Conservation (phyloP, 2,329 filamentous ascomycete genomes). For the Cytospora chrysosperma region DNA sequence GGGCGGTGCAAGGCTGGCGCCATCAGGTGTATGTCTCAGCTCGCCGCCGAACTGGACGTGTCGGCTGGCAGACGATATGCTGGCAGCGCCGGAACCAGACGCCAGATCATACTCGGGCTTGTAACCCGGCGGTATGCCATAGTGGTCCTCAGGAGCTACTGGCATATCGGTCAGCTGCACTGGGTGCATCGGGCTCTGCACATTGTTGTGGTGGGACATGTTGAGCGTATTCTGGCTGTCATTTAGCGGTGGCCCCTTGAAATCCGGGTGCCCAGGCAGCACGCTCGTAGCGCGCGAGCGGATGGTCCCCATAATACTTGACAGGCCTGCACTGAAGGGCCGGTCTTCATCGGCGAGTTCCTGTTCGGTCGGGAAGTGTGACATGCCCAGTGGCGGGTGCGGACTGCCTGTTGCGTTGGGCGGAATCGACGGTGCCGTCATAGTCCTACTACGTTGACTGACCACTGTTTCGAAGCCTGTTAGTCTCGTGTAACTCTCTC, state of each 20-base stretch:
- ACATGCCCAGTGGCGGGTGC: conserved; percentile 85
- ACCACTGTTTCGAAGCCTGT: conserved; percentile 20
- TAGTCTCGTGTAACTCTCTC: not conserved
- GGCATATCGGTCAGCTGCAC: conserved; percentile 63
- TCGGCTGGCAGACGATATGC: conserved; percentile 40
- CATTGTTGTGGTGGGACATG: conserved; percentile 31
- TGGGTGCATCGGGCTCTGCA: conserved; percentile 58
- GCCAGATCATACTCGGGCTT: conserved; percentile 46
- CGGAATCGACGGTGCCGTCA: conserved; percentile 36
- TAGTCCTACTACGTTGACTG: conserved; percentile 39
- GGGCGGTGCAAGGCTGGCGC: conserved; percentile 50
- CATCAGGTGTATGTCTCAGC: conserved; percentile 38
- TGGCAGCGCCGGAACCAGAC: conserved; percentile 44
- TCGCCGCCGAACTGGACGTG: conserved; percentile 49
- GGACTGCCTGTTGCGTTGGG: conserved; percentile 28
- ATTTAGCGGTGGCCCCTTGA: conserved; percentile 32
- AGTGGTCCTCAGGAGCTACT: conserved; percentile 46
- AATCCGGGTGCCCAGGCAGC: conserved; percentile 41
- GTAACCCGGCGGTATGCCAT: conserved; percentile 44
- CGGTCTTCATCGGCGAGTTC: conserved; percentile 56
- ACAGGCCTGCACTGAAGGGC: conserved; percentile 47
- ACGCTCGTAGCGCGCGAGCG: conserved; percentile 45
- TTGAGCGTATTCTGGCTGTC: conserved; percentile 9
- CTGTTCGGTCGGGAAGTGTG: conserved; percentile 70
- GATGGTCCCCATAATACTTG: conserved; percentile 58